These are phyloP conservation scores for Gossypium laxum DNA, from an alignment of 441 rosid genomes.

Conservation along the genomic window DNA sequence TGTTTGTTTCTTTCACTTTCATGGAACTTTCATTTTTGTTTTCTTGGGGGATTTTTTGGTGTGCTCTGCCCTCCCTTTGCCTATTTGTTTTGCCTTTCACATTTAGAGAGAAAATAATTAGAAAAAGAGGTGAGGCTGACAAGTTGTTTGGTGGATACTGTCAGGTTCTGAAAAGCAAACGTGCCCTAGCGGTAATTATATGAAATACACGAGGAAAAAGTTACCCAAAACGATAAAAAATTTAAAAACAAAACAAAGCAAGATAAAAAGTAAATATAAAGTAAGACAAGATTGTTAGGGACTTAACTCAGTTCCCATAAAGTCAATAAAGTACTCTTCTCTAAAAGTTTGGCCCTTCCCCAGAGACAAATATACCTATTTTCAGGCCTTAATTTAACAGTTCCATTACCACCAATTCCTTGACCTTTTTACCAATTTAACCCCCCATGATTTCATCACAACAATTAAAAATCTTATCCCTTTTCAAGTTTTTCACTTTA, in stretches of 20 bases:
- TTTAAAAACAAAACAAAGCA: neutral
- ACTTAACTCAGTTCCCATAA: slow-evolving; percentile 16
- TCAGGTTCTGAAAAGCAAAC: slow-evolving; percentile 42
- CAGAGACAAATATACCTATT: slow-evolving; percentile 31
- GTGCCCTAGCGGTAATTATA: slow-evolving; percentile 22
- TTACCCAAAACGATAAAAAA: slow-evolving; percentile 13
- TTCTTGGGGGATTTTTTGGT: slow-evolving; percentile 14
- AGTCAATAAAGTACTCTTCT: slow-evolving; percentile 27
- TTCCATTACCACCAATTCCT: neutral
- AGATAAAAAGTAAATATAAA: slow-evolving; percentile 16
- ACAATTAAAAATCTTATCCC: neutral
- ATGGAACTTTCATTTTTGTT: slow-evolving; percentile 42
- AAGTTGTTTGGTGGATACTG: slow-evolving; percentile 24
- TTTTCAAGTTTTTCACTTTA: neutral
- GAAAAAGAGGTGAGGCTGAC: slow-evolving; percentile 10
- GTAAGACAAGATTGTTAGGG: slow-evolving; percentile 26
- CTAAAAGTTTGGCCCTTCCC: slow-evolving; percentile 20
- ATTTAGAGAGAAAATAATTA: neutral
- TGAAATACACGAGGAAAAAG: slow-evolving; percentile 7
- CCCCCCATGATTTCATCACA: neutral
- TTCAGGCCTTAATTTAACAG: neutral
- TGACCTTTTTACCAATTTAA: neutral
- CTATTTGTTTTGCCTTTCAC: neutral
- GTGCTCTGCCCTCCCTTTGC: neutral
- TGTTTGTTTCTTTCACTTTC: slow-evolving; percentile 23